These are phyloP conservation scores for Saccharomycopsis phalli DNA, from an alignment of 1,139 yeast species.

Conservation along the genomic window DNA sequence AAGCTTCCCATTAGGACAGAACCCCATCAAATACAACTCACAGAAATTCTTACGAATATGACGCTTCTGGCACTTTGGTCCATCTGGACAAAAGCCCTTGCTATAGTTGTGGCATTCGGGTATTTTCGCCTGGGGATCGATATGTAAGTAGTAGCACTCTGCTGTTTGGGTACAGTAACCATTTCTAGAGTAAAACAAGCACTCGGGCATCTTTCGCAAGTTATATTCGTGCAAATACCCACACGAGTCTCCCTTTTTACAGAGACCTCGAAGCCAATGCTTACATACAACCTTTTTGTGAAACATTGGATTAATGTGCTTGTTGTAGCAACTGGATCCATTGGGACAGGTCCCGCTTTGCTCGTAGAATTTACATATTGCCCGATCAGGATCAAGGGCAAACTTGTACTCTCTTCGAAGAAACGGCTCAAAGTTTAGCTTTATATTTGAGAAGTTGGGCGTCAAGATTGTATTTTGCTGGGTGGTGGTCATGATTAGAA, in stretches of 20 bases:
- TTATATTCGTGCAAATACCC: constrained; percentile 95
- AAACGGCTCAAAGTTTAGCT: constrained; percentile 79
- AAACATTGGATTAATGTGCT: constrained; percentile 77
- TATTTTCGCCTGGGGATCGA: constrained; percentile 80
- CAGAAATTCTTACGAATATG: constrained; percentile 76
- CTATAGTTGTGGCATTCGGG: constrained; percentile 83
- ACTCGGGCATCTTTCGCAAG: constrained; percentile 93
- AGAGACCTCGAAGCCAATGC: constrained; percentile 96
- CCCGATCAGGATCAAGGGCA: constrained; percentile 84
- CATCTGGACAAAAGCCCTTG: constrained; percentile 87
- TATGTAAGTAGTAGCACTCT: constrained; percentile 87
- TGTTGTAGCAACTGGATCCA: constrained; percentile 77
- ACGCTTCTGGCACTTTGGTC: constrained; percentile 77
- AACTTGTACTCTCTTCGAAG: constrained; percentile 72
- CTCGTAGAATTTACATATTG: constrained; percentile 70
- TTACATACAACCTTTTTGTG: constrained; percentile 88
- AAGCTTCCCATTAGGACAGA: constrained; percentile 55
- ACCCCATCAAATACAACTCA: constrained; percentile 80
- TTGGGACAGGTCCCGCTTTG: constrained; percentile 72
- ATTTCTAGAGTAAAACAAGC: constrained; percentile 76
- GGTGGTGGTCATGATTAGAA: constrained; percentile 5
- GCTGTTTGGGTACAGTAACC: constrained; percentile 94
- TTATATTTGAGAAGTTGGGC: constrained; percentile 20
- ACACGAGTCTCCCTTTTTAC: constrained; percentile 95
- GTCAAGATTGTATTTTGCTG: constrained; percentile 11